Evolutionary conservation across 176 grass and related monocot species (phyloP).

Genomic region (Carex cristatella): DNA sequence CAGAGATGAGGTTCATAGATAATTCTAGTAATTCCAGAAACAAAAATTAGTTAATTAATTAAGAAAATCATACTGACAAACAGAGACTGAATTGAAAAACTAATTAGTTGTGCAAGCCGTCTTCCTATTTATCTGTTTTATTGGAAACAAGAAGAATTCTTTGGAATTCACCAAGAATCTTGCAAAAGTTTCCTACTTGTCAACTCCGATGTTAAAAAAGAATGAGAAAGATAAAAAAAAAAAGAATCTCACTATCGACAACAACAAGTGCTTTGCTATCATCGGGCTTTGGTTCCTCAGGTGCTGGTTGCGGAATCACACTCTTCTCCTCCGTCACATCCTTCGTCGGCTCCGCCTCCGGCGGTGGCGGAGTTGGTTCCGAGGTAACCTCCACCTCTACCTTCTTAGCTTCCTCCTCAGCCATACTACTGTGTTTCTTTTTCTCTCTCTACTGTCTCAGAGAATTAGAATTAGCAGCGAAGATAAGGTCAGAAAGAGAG

Average conservation of each 20-base stretch:
- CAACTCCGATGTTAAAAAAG: background rate
- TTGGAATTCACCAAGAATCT: background rate
- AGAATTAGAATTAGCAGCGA: background rate
- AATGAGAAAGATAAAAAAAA: background rate
- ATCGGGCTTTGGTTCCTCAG: slow-evolving; percentile 42
- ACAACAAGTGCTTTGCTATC: slow-evolving; percentile 60
- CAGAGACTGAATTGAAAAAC: background rate
- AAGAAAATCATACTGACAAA: background rate
- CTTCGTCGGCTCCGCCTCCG: slow-evolving; percentile 44
- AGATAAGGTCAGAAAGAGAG: background rate
- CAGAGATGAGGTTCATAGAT: background rate
- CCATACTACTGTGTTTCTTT: slow-evolving; percentile 22
- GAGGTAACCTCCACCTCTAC: slow-evolving; percentile 53
- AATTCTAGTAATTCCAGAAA: background rate
- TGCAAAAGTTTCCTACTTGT: background rate
- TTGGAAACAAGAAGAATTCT: background rate
- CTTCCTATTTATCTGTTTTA: background rate
- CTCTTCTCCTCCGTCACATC: slow-evolving; percentile 93
- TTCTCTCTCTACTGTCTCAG: background rate
- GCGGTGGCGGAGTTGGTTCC: slow-evolving; percentile 27
- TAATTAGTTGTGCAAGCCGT: background rate
- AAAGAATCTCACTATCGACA: slow-evolving; percentile 65
- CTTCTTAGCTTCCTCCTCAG: slow-evolving; percentile 79
- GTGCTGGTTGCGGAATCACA: slow-evolving; percentile 41
- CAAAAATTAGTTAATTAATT: background rate